A percentile compares a stretch with the other conserved stretches of the same genome.
phyloP scores from a whole-genome alignment of 345 rosid species.

The Leavenworthia alabamica region DNA sequence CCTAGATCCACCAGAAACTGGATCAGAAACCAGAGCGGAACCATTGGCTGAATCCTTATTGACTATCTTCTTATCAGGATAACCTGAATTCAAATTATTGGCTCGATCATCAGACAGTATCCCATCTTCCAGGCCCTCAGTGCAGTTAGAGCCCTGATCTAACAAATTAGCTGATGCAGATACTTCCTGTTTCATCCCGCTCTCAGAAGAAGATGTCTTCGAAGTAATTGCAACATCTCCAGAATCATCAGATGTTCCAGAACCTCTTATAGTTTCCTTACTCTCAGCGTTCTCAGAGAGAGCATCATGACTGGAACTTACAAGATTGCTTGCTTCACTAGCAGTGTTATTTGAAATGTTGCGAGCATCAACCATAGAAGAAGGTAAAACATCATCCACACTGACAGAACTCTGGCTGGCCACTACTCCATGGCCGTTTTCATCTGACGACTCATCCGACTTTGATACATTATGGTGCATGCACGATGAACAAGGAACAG shows the following conservation, averaged over 20 bases:
- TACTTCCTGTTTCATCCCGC: constrained; percentile 26
- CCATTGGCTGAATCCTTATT: constrained; percentile 36
- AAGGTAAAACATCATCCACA: constrained; percentile 37
- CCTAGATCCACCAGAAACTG: constrained; percentile 33
- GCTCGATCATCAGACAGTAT: constrained; percentile 40
- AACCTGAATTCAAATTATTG: constrained; percentile 27
- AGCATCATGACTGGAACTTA: constrained; percentile 50
- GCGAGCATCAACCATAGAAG: constrained; percentile 24
- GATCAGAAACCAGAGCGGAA: constrained; percentile 43
- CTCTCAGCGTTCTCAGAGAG: constrained; percentile 57
- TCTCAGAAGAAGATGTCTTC: constrained; percentile 30
- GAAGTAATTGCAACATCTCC: constrained; percentile 33
- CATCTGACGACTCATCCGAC: constrained; percentile 57
- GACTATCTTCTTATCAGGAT: constrained; percentile 27
- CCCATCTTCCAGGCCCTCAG: constrained; percentile 58
- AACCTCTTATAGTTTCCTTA: constrained; percentile 42
- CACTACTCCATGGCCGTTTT: constrained; percentile 44
- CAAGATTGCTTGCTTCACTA: constrained; percentile 60
- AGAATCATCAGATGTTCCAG: constrained; percentile 35
- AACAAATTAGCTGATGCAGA: constrained; percentile 32
- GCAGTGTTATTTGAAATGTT: constrained; percentile 37
- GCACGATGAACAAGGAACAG: constrained; percentile 81
- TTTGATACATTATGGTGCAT: constrained; percentile 55
- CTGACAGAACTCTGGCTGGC: constrained; percentile 53
- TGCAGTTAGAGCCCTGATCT: constrained; percentile 36